Base-by-base conservation (phyloP, 345 rosid species). In the Capsella bursapastoris region DNA sequence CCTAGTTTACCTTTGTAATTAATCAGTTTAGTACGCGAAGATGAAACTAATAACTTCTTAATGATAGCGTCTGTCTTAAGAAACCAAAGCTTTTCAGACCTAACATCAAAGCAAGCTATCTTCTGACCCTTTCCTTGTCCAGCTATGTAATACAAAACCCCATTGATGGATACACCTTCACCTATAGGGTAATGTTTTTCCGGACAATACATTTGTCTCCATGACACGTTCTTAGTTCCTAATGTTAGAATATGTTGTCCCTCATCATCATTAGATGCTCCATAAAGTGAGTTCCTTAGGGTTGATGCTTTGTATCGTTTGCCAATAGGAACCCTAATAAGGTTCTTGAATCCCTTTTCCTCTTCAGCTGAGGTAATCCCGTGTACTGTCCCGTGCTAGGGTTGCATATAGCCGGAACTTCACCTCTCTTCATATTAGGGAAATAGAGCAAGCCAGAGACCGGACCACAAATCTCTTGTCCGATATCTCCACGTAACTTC, bases 341-440 rank as follows among this genome's bases (percentile, higher is more conserved):
- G 12, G 12, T 40, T 40, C 0, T 38, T 7, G 2, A 3, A 6
- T 18, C 1, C 0, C 6, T 27, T 29, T 52, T 11, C 14, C 5
- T 10, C 18, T 0, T 41, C 6, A 7, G 1, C 25, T 6, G 4
- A 28, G 50, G 32, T 61, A 61, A 41, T n/a, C 13, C 27, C 1
- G 5, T 22, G 51, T 14, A 62, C 50, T 62, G 51, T 13, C 37
- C 51, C 7, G 37, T 62, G 66, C 37, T 62, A 43, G 66, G 37
- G 51, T 62, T 62, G 41, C 31, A 62, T 43, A 61, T 25, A 18
- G 14, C 3, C 2, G 35, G 12, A 13, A 13, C 12, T 15, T 0
- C 5, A 37, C 6, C 3, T 28, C 4, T 58, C 9, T 14, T 7
- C 48, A 3, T 18, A 18, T n/a, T 8, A 58, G n/a, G 9, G 45